Evolutionary conservation across 2,329 filamentous ascomycete genomes (phyloP), one percentile per base, ranked within the genome.

Genomic region (Cladophialophora chaetospira): DNA sequence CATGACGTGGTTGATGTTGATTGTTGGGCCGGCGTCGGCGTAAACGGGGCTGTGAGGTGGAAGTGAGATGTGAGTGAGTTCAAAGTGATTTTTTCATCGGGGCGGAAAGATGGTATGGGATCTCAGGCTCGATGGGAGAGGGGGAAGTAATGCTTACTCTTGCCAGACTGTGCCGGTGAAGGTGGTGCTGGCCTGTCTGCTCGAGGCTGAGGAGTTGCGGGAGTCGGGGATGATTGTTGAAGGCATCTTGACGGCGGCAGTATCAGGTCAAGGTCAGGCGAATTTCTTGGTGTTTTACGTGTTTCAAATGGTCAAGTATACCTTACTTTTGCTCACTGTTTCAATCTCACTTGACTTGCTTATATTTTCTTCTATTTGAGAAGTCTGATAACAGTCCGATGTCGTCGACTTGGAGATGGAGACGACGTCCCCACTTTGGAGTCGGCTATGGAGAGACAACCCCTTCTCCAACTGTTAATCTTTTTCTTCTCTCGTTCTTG

Each of bases 1-100:
- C 35, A 68, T 75, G 49, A 77, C 74, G 42, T 75, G 70, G 59
- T 66, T 63, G 33, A 71, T 69, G 38, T 66, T 66, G 61, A 72
- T 68, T 50, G 28, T 45, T n/a, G 48, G 48, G 3, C 66, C 66
- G 28, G 48, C 36, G 35, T 67, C 66, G 28, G 40, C 52, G 59
- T 66, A 51, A 35, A 67, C 58, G 5, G 57, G 59, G 57, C 42
- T 44, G 15, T 19, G 17, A 15, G n/a, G 36, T 21, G 23, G 40
- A 28, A 3, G 40, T 26, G 23, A n/a, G 23, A 44, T 43, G 38
- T 43, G 13, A 42, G 36, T 8, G 36, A 17, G 36, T 17, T 10
- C 10, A 10, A 42, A 8, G 29, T 33, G 29, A n/a, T n/a, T n/a
- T n/a, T n/a, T n/a, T 36, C 25, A 17, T 19, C 28, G 5, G 28